phyloP scores from a whole-genome alignment of 208 protist species.

The Herpetomonas tarakana region DNA sequence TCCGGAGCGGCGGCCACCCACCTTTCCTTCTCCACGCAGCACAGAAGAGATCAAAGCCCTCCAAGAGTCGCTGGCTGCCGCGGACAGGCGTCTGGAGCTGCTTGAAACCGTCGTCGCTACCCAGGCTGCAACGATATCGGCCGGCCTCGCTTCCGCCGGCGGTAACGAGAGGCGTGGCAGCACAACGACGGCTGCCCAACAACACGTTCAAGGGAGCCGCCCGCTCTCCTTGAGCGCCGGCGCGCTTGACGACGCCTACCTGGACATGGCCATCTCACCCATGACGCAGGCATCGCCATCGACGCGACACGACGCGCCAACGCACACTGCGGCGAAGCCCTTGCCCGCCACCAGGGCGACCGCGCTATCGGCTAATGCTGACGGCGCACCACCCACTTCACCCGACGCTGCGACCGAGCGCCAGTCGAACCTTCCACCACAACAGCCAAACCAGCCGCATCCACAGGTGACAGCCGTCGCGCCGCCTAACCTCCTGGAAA shows the following conservation, averaged over 20 bases:
- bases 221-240: slow-evolving; percentile 8
- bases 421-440: no score
- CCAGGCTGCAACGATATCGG: background rate
- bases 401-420: no score
- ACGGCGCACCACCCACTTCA: no score
- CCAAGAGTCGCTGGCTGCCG: background rate
- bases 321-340: background rate
- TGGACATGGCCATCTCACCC: slow-evolving; percentile 16
- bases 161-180: background rate
- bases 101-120: background rate
- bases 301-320: background rate
- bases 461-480: no score
- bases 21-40: no score
- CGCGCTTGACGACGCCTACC: background rate
- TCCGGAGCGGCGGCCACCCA: background rate
- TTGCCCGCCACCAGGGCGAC: background rate
- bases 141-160: background rate
- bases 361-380: no score
- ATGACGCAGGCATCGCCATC: slow-evolving; percentile 22
- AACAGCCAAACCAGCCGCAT: no score
- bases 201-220: no score
- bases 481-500: no score
- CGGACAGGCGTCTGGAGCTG: background rate
- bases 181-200: no score
- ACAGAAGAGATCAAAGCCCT: background rate